Base-by-base conservation (phyloP, 2,329 filamentous ascomycete genomes). In the Zasmidium angulare region DNA sequence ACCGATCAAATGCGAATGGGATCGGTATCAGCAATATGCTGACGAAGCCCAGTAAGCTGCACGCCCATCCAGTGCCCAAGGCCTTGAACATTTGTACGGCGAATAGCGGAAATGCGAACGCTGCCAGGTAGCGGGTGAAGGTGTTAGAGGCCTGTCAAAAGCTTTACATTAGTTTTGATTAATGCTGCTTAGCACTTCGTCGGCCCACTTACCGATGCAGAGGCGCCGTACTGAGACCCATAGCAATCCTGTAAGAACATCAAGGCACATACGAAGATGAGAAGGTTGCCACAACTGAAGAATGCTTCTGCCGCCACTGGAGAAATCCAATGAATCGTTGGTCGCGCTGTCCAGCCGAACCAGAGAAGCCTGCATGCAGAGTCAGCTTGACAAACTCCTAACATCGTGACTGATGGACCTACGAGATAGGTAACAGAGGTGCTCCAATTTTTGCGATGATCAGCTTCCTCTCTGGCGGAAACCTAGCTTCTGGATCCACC, bases 31-130 rank as follows among this genome's bases (percentile, higher is more conserved):
- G 71, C 1, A 65, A 61, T 1, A 76, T 36, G n/a, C 70, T 68
- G 21, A 74, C 54, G 53, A 78, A 77, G 0, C 70, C 77, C 31
- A 79, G 69, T 9, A 78, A 54, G 22, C 69, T 72, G 1, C 69
- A 72, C 1, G 77, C 77, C 71, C 75, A 76, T 14, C 72, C 70
- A 11, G 75, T 71, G 0, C 74, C 75, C 2, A 79, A 62, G 1
- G 29, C 62, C 4, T 68, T 55, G 50, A 77, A 77, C 71, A 78
- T 62, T 19, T 62, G 56, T 3, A 57, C 55, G 2, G 55, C 56
- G 29, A 87, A 88, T 0, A 88, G 69, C 0, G 85, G 86, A 55
- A 88, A 88, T 0, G 77, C 80, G 0, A 79, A 82, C 0, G 82
- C 82, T 3, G 86, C 76, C 0, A 72, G 70, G 61, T 87, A 88